Conservation (phyloP, 202 grass and related monocot genomes). For the Alloteropsis angusta region DNA sequence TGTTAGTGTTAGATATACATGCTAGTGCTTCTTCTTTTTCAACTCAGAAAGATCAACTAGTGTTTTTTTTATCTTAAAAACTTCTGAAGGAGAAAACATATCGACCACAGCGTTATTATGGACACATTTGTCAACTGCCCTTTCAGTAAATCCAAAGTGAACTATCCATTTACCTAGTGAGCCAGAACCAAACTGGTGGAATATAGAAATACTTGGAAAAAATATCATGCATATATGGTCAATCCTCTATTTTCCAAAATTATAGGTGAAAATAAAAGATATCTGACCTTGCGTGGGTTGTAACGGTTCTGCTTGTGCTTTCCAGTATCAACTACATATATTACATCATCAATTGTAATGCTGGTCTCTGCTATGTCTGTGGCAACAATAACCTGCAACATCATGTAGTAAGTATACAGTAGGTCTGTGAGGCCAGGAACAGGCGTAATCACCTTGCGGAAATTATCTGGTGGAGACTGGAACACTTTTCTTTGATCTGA, state of each 20-base stretch:
- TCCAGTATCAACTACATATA: slow-evolving; percentile 92
- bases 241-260: neutral
- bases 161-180: neutral
- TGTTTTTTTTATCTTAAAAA: neutral
- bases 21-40: neutral
- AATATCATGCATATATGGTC: slow-evolving; percentile 10
- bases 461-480: slow-evolving; percentile 62
- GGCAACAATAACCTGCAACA: slow-evolving; percentile 87
- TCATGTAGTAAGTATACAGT: slow-evolving; percentile 10
- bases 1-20: neutral
- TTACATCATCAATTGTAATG: slow-evolving; percentile 97
- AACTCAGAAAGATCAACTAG: neutral
- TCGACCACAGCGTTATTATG: neutral
- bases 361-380: slow-evolving; percentile 99
- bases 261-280: neutral
- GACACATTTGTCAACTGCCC: neutral
- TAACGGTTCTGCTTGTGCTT: slow-evolving; percentile 96
- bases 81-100: neutral
- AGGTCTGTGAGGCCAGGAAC: neutral
- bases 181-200: neutral
- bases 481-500: slow-evolving; percentile 92
- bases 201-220: neutral
- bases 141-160: slow-evolving; percentile 5
- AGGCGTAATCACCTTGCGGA: slow-evolving; percentile 63
- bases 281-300: slow-evolving; percentile 81